These are phyloP conservation scores for Hypoxylon sp. DNA, from an alignment of 2,329 filamentous ascomycete genomes.

Conservation along the genomic window DNA sequence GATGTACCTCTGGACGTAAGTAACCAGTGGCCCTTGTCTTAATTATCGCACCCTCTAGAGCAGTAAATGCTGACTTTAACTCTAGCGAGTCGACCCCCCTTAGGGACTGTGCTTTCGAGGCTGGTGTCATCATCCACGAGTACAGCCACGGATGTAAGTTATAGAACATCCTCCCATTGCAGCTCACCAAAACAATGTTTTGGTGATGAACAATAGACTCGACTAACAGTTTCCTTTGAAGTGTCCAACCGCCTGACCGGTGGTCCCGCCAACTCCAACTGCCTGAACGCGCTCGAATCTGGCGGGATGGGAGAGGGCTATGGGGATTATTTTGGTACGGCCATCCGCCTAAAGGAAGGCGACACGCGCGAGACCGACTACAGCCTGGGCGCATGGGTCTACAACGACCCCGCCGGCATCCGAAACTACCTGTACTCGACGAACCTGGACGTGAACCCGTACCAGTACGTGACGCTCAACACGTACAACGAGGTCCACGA, in stretches of 20 bases:
- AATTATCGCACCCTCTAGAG: no score
- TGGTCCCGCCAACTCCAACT: conserved; percentile 62
- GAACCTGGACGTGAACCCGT: conserved; percentile 53
- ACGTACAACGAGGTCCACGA: conserved; percentile 52
- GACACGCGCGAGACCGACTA: conserved; percentile 57
- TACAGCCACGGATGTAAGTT: conserved; percentile 60
- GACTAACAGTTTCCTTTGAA: conserved; percentile 26
- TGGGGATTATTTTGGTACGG: conserved; percentile 59
- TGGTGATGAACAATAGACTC: no score
- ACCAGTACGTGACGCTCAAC: conserved; percentile 53
- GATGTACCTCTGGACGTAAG: conserved; percentile 68
- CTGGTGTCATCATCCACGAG: conserved; percentile 68
- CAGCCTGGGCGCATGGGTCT: conserved; percentile 56
- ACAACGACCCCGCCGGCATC: conserved; percentile 51
- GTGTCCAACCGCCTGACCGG: conserved; percentile 67
- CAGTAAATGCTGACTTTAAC: no score
- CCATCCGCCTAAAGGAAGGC: conserved; percentile 54
- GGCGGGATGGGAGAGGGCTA: conserved; percentile 62
- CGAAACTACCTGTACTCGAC: conserved; percentile 58
- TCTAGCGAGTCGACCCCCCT: conserved; percentile 54
- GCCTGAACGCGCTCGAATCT: conserved; percentile 52
- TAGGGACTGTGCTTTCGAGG: conserved; percentile 66
- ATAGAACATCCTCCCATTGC: not conserved
- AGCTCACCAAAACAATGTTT: no score
- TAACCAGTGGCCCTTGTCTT: no score